These are phyloP conservation scores for Mycena alexandri DNA, from an alignment of 768 basidiomycete species.

Conservation along the genomic window DNA sequence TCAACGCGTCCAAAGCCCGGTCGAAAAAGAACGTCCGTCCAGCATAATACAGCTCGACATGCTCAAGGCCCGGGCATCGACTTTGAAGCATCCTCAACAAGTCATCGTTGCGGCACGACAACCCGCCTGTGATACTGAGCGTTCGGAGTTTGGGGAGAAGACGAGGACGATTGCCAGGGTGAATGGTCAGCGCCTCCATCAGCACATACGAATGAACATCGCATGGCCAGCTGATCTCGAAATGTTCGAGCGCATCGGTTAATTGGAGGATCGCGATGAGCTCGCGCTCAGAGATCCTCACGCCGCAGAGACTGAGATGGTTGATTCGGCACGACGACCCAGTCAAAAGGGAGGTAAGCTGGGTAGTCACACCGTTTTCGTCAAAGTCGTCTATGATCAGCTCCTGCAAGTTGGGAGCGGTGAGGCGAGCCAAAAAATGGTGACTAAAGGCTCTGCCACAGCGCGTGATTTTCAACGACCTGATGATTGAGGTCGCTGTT, in stretches of 20 bases:
- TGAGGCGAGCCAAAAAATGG: conserved; percentile 4
- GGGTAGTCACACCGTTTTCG: neutral
- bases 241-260: conserved; percentile 11
- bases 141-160: conserved; percentile 18
- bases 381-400: conserved; percentile 17
- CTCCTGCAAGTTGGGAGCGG: conserved; percentile 3
- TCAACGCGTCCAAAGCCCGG: conserved; percentile 20
- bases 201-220: conserved; percentile 26
- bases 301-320: conserved; percentile 26
- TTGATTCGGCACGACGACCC: conserved; percentile 2
- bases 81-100: conserved; percentile 30
- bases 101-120: conserved; percentile 21
- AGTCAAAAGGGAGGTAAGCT: conserved; percentile 9
- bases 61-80: conserved; percentile 10
- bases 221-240: conserved; percentile 31
- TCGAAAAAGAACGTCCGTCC: conserved; percentile 34
- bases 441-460: conserved; percentile 4
- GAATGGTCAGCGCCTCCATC: conserved; percentile 28
- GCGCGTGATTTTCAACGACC: conserved; percentile 14
- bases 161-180: neutral
- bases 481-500: conserved; percentile 15
- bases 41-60: conserved; percentile 29
- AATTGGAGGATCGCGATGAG: conserved; percentile 24
- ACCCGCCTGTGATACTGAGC: conserved; percentile 29
- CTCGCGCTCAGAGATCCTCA: conserved; percentile 18